Base-by-base conservation (phyloP, 2,329 filamentous ascomycete genomes). In the Diaporthe ilicicola region DNA sequence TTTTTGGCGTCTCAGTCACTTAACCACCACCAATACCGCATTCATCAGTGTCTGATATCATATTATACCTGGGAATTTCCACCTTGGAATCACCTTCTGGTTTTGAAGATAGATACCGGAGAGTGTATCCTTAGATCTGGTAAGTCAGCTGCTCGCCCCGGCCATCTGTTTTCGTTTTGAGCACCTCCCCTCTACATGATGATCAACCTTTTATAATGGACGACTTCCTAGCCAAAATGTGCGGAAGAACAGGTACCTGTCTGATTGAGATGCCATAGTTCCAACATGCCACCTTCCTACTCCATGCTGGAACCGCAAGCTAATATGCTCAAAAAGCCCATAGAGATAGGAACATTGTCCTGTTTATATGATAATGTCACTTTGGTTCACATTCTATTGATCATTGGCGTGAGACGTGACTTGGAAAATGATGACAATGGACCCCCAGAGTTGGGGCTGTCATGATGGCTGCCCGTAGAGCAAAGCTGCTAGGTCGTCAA, bases 171-270 rank as follows among this genome's bases (percentile, higher is more conserved):
- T 5, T 19, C n/a, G 42, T 44, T 24, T 29, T 13, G 37, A 27
- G 10, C 44, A 37, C 19, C 5, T 37, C 42, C 59, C 29, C 44
- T 67, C 51, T 56, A 66, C 59, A 56, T 70, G 68, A 67, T 70
- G 61, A 67, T 67, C 68, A 56, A 46, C 68, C 68, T 70, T 70
- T 69, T 67, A 70, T 70, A 70, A 70, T 70, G 68, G 68, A 70
- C 68, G 68, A 70, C 68, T 70, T 70, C 68, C 61, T 70, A 70
- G 68, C 53, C 68, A 70, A 65, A 70, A 66, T 65, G 48, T 70
- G 68, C 59, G 61, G 68, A 70, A 48, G 44, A 70, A 55, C 68
- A 70, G 68, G 68, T 56, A 39, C 68, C 61, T 70, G 51, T 70
- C 68, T 70, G 61, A 67, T 55, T 42, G 50, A 56, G 59, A 70